Conservation (phyloP, 495 filamentous ascomycete species). For the Cudoniella acicularis region DNA sequence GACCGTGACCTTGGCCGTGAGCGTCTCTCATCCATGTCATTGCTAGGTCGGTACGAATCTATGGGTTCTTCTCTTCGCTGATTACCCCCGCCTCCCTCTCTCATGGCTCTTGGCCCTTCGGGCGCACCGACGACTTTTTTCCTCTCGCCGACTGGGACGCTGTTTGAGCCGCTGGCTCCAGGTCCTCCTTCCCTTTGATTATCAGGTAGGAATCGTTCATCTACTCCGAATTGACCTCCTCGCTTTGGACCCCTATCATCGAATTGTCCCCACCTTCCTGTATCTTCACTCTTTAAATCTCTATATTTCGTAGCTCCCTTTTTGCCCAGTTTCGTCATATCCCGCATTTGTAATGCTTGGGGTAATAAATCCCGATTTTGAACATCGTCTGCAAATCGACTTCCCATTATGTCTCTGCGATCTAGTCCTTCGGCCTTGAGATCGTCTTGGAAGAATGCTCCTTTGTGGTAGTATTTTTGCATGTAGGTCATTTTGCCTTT, state of each 20-base stretch:
- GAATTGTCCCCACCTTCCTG: slow-evolving; percentile 72
- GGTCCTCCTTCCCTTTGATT: slow-evolving; percentile 37
- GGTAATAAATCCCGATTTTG: slow-evolving; percentile 76
- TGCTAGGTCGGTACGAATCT: slow-evolving; percentile 16
- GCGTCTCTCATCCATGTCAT: slow-evolving; percentile 18
- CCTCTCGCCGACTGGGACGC: slow-evolving; percentile 54
- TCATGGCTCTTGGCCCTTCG: slow-evolving; percentile 32
- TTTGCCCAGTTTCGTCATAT: slow-evolving; percentile 89
- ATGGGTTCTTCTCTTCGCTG: slow-evolving; percentile 9
- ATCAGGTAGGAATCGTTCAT: slow-evolving; percentile 75
- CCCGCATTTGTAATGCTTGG: slow-evolving; percentile 88
- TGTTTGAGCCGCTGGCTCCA: slow-evolving; percentile 56
- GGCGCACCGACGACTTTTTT: slow-evolving; percentile 36
- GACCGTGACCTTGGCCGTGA: slow-evolving; percentile 33
- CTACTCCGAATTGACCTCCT: slow-evolving; percentile 44
- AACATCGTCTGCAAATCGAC: slow-evolving; percentile 74
- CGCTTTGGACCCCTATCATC: slow-evolving; percentile 49
- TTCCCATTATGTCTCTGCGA: slow-evolving; percentile 75
- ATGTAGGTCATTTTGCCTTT: slow-evolving; percentile 85
- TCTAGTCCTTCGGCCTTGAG: slow-evolving; percentile 67
- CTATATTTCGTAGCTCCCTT: slow-evolving; percentile 88
- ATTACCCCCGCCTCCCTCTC: slow-evolving; percentile 29
- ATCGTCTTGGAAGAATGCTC: slow-evolving; percentile 90
- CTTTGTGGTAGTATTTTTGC: slow-evolving; percentile 97
- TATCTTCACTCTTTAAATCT: slow-evolving; percentile 90